Conservation (phyloP, 2,329 filamentous ascomycete species). For the Cercospora zeae-maydis region DNA sequence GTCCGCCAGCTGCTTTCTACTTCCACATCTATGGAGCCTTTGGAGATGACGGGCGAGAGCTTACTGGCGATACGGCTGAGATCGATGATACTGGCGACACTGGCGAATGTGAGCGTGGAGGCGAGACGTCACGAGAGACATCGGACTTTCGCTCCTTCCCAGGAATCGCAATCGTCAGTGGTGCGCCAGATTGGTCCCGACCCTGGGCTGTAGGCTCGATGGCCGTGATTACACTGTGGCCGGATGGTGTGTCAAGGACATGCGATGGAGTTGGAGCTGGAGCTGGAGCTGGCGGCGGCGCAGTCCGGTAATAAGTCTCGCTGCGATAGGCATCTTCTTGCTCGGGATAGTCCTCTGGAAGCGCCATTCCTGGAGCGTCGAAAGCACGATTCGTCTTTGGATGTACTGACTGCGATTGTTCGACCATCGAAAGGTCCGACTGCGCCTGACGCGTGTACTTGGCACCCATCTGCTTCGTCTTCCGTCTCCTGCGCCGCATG, state of each 20-base stretch:
- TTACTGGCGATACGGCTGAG: constrained; percentile 14
- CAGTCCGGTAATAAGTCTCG: constrained; percentile 2
- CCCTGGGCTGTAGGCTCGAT: constrained; percentile 3
- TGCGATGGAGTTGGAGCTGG: background rate
- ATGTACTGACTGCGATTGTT: constrained; percentile 11
- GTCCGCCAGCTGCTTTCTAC: background rate
- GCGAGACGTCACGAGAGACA: constrained; percentile 15
- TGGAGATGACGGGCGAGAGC: constrained; percentile 12
- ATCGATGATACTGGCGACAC: constrained; percentile 19
- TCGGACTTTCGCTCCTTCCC: constrained; percentile 1
- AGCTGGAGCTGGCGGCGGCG: background rate
- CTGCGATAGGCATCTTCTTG: constrained; percentile 1
- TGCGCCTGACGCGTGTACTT: constrained; percentile 17
- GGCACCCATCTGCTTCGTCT: background rate
- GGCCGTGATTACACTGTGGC: constrained; percentile 9
- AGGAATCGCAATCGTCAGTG: constrained; percentile 15
- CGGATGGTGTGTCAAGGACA: constrained; percentile 10
- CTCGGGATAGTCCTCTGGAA: background rate
- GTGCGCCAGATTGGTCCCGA: constrained; percentile 3
- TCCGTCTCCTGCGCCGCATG: constrained; percentile 12
- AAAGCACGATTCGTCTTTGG: background rate
- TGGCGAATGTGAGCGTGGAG: constrained; percentile 14
- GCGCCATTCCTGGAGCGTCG: background rate
- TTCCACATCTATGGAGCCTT: background rate
- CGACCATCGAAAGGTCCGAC: constrained; percentile 22